Conservation (phyloP, 192 early-diverging fungal genomes). For the Gamsiella multidivaricata region DNA sequence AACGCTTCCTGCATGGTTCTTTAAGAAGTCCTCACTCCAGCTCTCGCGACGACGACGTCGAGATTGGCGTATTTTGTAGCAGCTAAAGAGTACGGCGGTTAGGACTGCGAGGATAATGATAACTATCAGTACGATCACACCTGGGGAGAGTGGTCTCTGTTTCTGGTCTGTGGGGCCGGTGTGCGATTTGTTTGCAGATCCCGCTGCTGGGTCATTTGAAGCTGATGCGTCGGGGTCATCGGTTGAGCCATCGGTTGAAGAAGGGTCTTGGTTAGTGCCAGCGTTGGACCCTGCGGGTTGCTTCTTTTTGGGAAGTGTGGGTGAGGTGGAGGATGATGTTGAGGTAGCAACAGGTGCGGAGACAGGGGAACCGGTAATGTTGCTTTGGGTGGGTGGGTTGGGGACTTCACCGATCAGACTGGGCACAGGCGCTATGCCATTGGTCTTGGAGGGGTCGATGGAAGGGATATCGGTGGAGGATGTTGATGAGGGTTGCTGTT, state of each 20-base stretch:
- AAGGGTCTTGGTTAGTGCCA: too few relatives aligned
- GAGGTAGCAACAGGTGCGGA: not conserved
- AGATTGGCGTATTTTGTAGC: slow-evolving; percentile 32
- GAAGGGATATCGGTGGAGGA: slow-evolving; percentile 3
- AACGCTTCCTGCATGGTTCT: slow-evolving; percentile 40
- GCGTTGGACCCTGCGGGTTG: not conserved
- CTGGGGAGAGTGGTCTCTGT: slow-evolving; percentile 12
- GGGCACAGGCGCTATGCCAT: not conserved
- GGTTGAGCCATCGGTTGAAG: not conserved
- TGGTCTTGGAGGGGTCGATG: not conserved
- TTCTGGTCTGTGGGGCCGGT: not conserved
- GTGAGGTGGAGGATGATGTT: not conserved
- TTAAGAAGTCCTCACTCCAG: slow-evolving; percentile 40
- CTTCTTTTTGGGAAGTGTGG: not conserved
- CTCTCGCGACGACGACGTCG: slow-evolving; percentile 22
- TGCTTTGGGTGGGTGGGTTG: not conserved
- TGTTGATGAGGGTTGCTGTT: not conserved
- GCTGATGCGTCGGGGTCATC: not conserved
- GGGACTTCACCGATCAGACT: slow-evolving; percentile 12
- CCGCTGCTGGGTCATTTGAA: too few relatives aligned
- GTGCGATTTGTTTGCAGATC: too few relatives aligned
- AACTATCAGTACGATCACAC: slow-evolving; percentile 19
- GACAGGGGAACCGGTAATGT: not conserved
- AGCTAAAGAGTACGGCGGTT: slow-evolving; percentile 25
- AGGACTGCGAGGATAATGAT: slow-evolving; percentile 11